Evolutionary conservation across 1,139 yeast genomes (phyloP), one percentile per base, ranked within the genome.

Genomic region (Komagataea norvegica): DNA sequence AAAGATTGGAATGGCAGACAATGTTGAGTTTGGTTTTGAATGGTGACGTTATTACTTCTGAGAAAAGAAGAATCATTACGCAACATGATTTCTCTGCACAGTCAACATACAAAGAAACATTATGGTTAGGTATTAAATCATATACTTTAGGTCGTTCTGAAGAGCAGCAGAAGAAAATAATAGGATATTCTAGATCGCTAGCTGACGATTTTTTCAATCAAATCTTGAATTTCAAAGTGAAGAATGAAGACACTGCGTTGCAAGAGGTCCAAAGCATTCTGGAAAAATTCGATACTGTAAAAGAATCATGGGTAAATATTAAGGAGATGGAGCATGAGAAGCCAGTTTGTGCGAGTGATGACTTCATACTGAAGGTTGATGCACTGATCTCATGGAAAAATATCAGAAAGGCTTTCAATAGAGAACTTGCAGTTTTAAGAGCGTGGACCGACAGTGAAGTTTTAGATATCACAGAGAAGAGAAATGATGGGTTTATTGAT

Each of bases 1-100:
- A 88, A 57, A 68, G 98, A 34, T 68, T 89, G 20, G 96, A 89
- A 62, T 91, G 98, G 98, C 97, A 91, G 59, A 77, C 93, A 0
- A 87, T 91, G 96, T 68, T 91, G 33, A 74, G 86, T 4, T 75
- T 91, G 5, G 98, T 91, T 3, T 70, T 91, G 27, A 89, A 94
- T 3, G 97, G 98, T 46, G 98, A 91, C 57, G 95, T 91, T 34
- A 88, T 91, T 16, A 74, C 81, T 29, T 83, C 94, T 9, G 98
- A 91, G 57, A 91, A 89, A 62, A 81, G 93, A 4, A 82, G 89
- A 54, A 70, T 91, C 37, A 79, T 77, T 28, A 61, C 64, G 31
- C 68, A 65, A 60, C 65, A 56, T 49, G 74, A 62, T 59, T 62
- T 52, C 65, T 66, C 40, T 54, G 74, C 42, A 65, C 76, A 55